These are phyloP conservation scores for Moesziomyces sp. DNA, from an alignment of 1,284 basidiomycete genomes.

Conservation along the genomic window DNA sequence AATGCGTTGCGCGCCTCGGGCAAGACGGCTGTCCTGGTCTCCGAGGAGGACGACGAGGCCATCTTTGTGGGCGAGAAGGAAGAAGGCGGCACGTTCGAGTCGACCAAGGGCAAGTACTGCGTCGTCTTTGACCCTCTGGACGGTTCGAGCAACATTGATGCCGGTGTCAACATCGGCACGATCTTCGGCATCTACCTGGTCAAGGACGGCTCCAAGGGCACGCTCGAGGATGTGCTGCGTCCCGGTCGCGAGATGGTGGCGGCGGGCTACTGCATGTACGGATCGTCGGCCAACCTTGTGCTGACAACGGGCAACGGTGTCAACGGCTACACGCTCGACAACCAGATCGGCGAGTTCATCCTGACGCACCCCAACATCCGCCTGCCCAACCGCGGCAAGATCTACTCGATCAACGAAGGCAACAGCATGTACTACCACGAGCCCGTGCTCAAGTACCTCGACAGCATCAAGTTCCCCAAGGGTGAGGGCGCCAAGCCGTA, in stretches of 20 bases:
- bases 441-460: constrained; percentile 77
- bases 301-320: constrained; percentile 95
- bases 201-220: constrained; percentile 78
- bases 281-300: constrained; percentile 96
- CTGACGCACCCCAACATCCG: constrained; percentile 97
- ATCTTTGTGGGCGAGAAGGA: constrained; percentile 79
- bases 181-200: constrained; percentile 98
- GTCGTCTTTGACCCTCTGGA: constrained; percentile 99
- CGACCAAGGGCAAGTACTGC: constrained; percentile 73
- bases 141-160: constrained; percentile 98
- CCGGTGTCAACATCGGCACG: constrained; percentile 99
- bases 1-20: constrained; percentile 88
- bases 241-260: constrained; percentile 98
- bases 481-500: constrained; percentile 68
- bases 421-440: constrained; percentile 94
- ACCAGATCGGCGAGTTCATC: constrained; percentile 89
- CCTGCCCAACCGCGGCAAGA: constrained; percentile 93
- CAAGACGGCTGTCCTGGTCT: constrained; percentile 95
- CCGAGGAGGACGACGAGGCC: constrained; percentile 92
- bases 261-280: constrained; percentile 86
- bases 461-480: constrained; percentile 84
- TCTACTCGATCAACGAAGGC: constrained; percentile 99
- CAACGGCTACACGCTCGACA: constrained; percentile 98
- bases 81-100: constrained; percentile 65
- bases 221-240: constrained; percentile 86